Evolutionary conservation across 805 yeast genomes (phyloP).

Genomic region (Saccharomycopsis fodiens): DNA sequence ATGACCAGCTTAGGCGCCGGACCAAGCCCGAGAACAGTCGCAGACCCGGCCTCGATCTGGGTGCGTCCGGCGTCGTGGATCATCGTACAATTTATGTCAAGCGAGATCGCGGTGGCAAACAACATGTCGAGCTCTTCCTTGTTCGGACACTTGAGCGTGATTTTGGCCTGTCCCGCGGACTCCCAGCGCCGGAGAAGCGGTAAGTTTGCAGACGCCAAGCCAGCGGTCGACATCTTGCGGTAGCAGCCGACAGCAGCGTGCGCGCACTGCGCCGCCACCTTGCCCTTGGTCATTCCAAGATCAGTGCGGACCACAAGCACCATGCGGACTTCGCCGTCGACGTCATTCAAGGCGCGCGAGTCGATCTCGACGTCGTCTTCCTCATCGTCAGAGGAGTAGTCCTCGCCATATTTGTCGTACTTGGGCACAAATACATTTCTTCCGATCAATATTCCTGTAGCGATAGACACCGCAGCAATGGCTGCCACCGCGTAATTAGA

Average conservation of each 20-base stretch:
- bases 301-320: conserved; percentile 84
- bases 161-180: conserved; percentile 84
- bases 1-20: conserved; percentile 84
- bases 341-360: conserved; percentile 50
- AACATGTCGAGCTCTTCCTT: conserved; percentile 67
- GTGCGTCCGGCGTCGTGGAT: conserved; percentile 97
- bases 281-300: conserved; percentile 88
- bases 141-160: conserved; percentile 68
- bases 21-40: conserved; percentile 94
- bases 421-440: neutral
- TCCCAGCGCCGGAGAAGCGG: conserved; percentile 70
- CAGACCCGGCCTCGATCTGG: conserved; percentile 92
- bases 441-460: neutral
- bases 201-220: conserved; percentile 38
- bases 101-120: conserved; percentile 71
- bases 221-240: conserved; percentile 30
- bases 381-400: conserved; percentile 28
- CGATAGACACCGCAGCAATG: neutral
- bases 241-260: conserved; percentile 96
- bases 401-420: conserved; percentile 23
- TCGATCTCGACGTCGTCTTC: conserved; percentile 53
- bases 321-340: conserved; percentile 81
- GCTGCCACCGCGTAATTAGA: neutral
- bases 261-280: conserved; percentile 94
- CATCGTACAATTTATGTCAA: conserved; percentile 70